Percentiles rank a stretch among this genome's conserved stretches.
Conservation (phyloP, 192 early-diverging fungal species). For the Entomortierella chlamydospora region DNA sequence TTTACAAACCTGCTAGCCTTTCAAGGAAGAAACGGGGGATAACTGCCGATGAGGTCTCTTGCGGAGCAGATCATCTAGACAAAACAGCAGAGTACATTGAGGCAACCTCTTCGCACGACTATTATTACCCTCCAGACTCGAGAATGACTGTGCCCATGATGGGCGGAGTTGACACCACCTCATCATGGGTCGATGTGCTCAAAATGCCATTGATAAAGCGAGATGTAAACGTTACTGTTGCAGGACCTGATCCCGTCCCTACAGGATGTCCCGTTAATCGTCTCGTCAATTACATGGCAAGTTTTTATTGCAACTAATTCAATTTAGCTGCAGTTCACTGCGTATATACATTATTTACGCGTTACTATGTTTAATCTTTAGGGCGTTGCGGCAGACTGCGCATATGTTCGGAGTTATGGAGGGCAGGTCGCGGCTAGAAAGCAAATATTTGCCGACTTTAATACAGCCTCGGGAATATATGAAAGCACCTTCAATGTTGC, state of each 20-base stretch:
- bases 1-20: constrained; percentile 15
- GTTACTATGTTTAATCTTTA: constrained; percentile 31
- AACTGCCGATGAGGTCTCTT: constrained; percentile 3
- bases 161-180: constrained; percentile 20
- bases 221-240: constrained; percentile 22
- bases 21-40: constrained; percentile 17
- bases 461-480: constrained; percentile 85
- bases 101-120: constrained; percentile 11
- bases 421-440: constrained; percentile 66
- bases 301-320: too few species aligned
- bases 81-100: constrained; percentile 8
- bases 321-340: too few species aligned
- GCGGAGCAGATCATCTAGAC: constrained; percentile 35
- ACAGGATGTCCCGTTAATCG: constrained; percentile 50
- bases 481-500: constrained; percentile 87
- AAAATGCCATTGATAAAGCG: constrained; percentile 25
- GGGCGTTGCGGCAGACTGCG: constrained; percentile 71
- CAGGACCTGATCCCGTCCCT: constrained; percentile 44
- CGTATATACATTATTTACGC: background rate
- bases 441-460: constrained; percentile 87
- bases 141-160: constrained; percentile 14
- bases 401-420: constrained; percentile 61
- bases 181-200: constrained; percentile 34
- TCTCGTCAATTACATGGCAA: constrained; percentile 58
- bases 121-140: constrained; percentile 46